Conservation (phyloP, 371 early-diverging fungal species). For the Furculomyces boomerangus region DNA sequence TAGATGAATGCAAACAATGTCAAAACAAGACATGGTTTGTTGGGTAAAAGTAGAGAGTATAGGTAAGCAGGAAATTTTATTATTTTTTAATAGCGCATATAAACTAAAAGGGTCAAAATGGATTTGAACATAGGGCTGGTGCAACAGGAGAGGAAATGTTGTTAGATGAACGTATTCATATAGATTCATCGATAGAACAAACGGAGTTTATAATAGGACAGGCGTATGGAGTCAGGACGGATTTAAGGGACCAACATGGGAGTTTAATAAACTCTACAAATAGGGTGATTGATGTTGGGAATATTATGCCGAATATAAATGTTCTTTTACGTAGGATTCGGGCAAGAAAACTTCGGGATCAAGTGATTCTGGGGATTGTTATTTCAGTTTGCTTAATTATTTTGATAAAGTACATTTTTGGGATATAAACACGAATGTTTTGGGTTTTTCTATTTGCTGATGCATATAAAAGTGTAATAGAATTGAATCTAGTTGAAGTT, state of each 20-base stretch:
- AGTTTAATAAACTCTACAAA: not conserved
- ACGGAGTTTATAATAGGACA: slow-evolving; percentile 2
- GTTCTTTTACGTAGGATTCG: not conserved
- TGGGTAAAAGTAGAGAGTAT: not conserved
- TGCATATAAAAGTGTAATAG: not conserved
- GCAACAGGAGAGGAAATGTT: not conserved
- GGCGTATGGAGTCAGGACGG: not conserved
- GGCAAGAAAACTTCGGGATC: not conserved
- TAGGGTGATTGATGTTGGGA: not conserved
- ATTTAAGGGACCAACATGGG: not conserved
- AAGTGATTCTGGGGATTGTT: not conserved
- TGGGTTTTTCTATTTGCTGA: not conserved
- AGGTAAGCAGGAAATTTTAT: not conserved
- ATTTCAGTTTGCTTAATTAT: slow-evolving; percentile 2
- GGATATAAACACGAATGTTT: not conserved
- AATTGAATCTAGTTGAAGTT: not conserved
- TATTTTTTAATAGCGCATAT: not conserved
- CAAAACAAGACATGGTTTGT: not conserved
- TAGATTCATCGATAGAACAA: not conserved
- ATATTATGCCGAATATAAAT: not conserved
- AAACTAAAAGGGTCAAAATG: not conserved
- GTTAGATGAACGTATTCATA: slow-evolving; percentile 3
- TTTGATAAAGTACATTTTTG: not conserved
- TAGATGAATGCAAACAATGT: not conserved
- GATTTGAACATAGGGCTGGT: not conserved